Evolutionary conservation across 2,329 filamentous ascomycete genomes (phyloP), one percentile per base, ranked within the genome.

Genomic region (Stachybotrys chlorohalonatus): DNA sequence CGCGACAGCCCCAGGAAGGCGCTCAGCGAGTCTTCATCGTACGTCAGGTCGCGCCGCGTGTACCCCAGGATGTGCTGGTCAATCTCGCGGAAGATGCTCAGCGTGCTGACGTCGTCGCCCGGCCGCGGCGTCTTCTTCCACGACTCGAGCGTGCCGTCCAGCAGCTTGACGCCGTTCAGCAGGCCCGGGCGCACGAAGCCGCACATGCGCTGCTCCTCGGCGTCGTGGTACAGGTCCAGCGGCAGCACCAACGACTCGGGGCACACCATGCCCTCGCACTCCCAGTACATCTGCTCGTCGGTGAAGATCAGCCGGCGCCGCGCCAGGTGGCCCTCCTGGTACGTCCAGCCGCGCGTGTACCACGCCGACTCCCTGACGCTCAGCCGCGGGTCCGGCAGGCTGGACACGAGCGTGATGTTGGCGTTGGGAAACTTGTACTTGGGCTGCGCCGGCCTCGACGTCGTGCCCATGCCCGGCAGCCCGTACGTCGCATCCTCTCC

Each of bases 291-390:
- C 54, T 73, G 68, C 39, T 68, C 61, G n/a, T 68, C 63, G 6
- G 71, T 72, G 39, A 73, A 73, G 46, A 73, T 62, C 7, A 73
- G 65, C 3, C 70, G 63, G 11, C 71, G 66, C 9, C 67, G 60
- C 11, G 70, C 66, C 5, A 73, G 60, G 0, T 73, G 58, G 1
- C 66, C 69, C 56, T 73, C 71, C 53, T 73, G 71, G 31, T 70
- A 73, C 0, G 71, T 73, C 70, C 70, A 73, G 7, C 66, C 71
- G 17, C 70, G 62, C 0, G 65, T 63, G 11, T 63, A 67, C 71
- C 71, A 73, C 2, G 57, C 60, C 1, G 69, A 70, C 3, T 60
- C 57, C 56, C 63, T 61, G 32, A 70, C 59, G 0, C 63, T 62
- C 8, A 70, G 48, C 2, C 65, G 58, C 1, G 68, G 65, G 8